phyloP scores from a whole-genome alignment of 495 filamentous ascomycete genomes.

The Chaetomium fimeti region DNA sequence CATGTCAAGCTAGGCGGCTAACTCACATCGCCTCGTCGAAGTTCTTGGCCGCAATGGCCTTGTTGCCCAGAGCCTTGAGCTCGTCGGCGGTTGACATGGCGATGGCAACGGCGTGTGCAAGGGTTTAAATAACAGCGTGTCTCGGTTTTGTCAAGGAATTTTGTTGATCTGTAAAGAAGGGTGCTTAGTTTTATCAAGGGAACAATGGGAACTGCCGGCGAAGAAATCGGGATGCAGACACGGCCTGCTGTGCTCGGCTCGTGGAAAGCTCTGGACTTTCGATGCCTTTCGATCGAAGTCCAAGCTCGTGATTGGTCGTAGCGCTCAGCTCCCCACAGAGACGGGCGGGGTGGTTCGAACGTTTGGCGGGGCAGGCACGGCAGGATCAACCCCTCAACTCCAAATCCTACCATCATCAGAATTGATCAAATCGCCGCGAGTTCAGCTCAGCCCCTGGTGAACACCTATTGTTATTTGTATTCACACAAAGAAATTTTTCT shows the following conservation, averaged over 20 bases:
- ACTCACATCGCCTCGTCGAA: constrained; percentile 93
- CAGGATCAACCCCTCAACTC: constrained; percentile 23
- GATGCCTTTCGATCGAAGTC: constrained; percentile 37
- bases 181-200: background rate
- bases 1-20: constrained; percentile 5
- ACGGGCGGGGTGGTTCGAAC: constrained; percentile 16
- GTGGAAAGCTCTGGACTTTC: constrained; percentile 39
- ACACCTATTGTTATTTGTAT: constrained; percentile 12
- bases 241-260: constrained; percentile 18
- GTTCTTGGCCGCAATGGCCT: constrained; percentile 94
- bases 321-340: constrained; percentile 27
- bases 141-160: background rate
- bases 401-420: constrained; percentile 6
- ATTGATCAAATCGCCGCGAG: background rate
- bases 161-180: background rate
- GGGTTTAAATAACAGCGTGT: background rate
- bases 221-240: constrained; percentile 21
- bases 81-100: constrained; percentile 54
- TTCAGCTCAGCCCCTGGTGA: background rate
- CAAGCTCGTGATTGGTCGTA: constrained; percentile 29
- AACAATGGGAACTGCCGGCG: constrained; percentile 7
- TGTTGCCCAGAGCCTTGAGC: constrained; percentile 96
- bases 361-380: constrained; percentile 15
- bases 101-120: background rate
- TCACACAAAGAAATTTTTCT: too few species aligned